Evolutionary conservation across 768 basidiomycete species (phyloP), one percentile per base, ranked within the genome.

Genomic region (Boletus rubescentipes): DNA sequence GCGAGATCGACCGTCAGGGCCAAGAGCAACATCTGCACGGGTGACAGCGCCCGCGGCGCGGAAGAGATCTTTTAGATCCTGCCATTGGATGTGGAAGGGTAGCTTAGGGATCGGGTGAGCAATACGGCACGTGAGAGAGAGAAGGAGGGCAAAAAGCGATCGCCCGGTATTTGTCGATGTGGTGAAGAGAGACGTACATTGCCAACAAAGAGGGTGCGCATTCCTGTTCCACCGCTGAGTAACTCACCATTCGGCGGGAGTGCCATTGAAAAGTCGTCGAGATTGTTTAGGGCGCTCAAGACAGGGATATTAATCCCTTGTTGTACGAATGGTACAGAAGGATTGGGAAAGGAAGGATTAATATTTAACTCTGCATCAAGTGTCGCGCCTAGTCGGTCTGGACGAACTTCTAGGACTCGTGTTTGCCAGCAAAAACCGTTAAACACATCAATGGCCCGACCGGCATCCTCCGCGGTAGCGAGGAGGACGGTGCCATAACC

Each of bases 351-450:
- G 26, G 54, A 41, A 43, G 55, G 44, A 39, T 53, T 61, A 9
- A 55, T 46, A 55, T 45, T 61, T 26, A 54, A 43, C 21, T 70
- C 66, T 46, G 61, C 45, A 31, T 67, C 73, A 7, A 62, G 53
- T 20, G 61, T 60, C 3, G 68, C 66, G 9, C 70, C 69, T 9
- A 94, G 77, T 40, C 93, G 82, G 72, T 98, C 95, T 8, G 87
- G 89, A 21, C 95, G 81, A 23, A 98, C 95, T 72, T 98, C 95
- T 21, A 98, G 83, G 18, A 89, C 80, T 9, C 95, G 79, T 9
- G 91, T 92, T 73, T 97, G 95, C 94, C 95, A 98, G n/a, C 86
- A 86, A 70, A 91, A 97, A 15, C 95, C 96, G 66, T 98, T 91
- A 73, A 96, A 96, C 80, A 92, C 89, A 58, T 97, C 93, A 37